Evolutionary conservation across 139 green algal genomes (phyloP).

Genomic region (Gonium pectorale): DNA sequence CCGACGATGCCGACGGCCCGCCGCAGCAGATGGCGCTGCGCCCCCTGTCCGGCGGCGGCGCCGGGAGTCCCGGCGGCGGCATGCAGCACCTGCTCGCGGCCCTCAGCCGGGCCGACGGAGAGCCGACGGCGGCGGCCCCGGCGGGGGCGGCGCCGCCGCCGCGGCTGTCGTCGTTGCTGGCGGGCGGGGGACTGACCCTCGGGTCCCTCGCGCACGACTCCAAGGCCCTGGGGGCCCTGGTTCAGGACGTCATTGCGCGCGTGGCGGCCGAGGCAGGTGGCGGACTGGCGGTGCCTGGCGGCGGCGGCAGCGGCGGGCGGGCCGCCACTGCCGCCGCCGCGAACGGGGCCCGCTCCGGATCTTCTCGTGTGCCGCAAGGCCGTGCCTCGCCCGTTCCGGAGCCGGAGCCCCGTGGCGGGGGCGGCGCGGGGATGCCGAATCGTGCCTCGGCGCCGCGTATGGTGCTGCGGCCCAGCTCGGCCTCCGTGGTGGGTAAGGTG

Average conservation of each 20-base stretch:
- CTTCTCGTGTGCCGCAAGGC: too few relatives aligned
- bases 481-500: constrained; percentile 10
- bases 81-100: constrained; percentile 4
- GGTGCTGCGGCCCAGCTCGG: constrained; percentile 27
- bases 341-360: neutral
- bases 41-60: neutral
- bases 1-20: neutral
- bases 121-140: too few relatives aligned
- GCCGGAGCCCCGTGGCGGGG: too few relatives aligned
- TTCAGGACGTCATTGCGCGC: constrained; percentile 20
- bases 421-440: too few relatives aligned
- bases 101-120: constrained; percentile 23
- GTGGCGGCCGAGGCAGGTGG: constrained; percentile 3
- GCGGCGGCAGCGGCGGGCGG: neutral
- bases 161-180: constrained; percentile 8
- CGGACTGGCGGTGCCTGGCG: neutral
- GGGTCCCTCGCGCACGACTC: constrained; percentile 15
- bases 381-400: too few relatives aligned
- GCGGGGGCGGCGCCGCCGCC: neutral
- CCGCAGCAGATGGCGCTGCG: neutral
- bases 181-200: neutral
- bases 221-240: constrained; percentile 18
- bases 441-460: neutral
- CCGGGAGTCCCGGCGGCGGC: neutral
- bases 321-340: neutral